Conservation (phyloP, 2,329 filamentous ascomycete genomes). For the Venturiaceae sp. region DNA sequence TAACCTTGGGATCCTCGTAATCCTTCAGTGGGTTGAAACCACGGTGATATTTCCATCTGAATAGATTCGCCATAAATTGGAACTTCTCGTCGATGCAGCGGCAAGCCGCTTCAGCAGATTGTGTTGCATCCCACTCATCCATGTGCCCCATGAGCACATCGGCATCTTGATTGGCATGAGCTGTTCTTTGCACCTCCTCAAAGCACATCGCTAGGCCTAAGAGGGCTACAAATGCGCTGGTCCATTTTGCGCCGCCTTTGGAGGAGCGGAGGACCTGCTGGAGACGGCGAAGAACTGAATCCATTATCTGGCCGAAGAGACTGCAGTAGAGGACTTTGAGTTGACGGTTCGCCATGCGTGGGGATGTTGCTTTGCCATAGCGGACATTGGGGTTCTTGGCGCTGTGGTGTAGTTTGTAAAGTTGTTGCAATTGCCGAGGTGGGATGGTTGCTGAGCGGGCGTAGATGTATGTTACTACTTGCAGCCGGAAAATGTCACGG, state of each 20-base stretch:
- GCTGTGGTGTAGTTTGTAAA: slow-evolving; percentile 27
- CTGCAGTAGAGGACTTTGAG: slow-evolving; percentile 39
- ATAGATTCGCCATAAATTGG: slow-evolving; percentile 33
- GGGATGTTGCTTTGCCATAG: slow-evolving; percentile 23
- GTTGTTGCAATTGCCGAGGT: slow-evolving; percentile 23
- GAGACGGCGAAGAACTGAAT: slow-evolving; percentile 33
- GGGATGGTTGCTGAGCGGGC: slow-evolving; percentile 35
- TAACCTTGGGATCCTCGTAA: slow-evolving; percentile 23
- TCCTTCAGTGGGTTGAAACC: slow-evolving; percentile 29
- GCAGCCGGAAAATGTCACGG: slow-evolving; percentile 33
- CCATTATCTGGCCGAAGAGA: slow-evolving; percentile 31
- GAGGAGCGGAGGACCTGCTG: slow-evolving; percentile 35
- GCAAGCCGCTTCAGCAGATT: slow-evolving; percentile 28
- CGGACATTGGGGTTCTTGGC: slow-evolving; percentile 5
- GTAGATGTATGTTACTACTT: slow-evolving; percentile 40
- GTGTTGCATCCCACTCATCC: slow-evolving; percentile 18
- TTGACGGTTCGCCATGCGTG: slow-evolving; percentile 38
- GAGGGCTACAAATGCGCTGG: slow-evolving; percentile 34
- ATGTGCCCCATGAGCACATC: slow-evolving; percentile 21
- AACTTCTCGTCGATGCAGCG: slow-evolving; percentile 34
- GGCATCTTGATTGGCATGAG: slow-evolving; percentile 33
- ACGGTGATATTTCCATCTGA: slow-evolving; percentile 38
- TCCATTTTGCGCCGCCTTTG: slow-evolving; percentile 34
- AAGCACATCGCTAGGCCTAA: slow-evolving; percentile 38
- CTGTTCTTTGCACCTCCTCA: slow-evolving; percentile 36